Base-by-base conservation (phyloP, 805 yeast species). In the Suhomyces faveliae region DNA sequence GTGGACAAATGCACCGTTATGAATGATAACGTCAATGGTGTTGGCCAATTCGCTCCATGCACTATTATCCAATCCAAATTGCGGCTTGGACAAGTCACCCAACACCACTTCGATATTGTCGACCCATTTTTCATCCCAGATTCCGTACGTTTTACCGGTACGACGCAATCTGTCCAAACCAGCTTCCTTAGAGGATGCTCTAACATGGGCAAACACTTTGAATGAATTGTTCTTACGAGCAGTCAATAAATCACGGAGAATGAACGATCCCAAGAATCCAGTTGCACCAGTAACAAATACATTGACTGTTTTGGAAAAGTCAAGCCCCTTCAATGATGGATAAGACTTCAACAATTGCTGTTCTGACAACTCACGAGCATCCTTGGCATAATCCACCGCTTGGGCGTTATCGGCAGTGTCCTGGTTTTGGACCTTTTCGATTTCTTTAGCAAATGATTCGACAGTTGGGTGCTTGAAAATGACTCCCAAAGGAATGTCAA, bases 1-100 rank as follows among this genome's bases (percentile, higher is more conserved):
- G 67, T 94, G 99, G 33, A 94, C 99, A 52, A 91, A 76, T 13
- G 99, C 99, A 73, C 98, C 99, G 58, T 94, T 94, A 67, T 94
- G 99, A 52, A 94, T 80, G 45, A 94, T 83, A 3, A 85, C 84
- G 66, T 95, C 99, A 49, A 92, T 74, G 1, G 73, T 68, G 12
- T 78, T 66, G 8, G 81, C 70, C 50, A 94, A 76, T 6, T 59
- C 42, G 1, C 55, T 39, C 96, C 96, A 94, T 25, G 72, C 70
- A 3, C 58, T 64, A 29, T 76, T 75, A 13, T 69, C 55, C 45
- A 89, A 60, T 0, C 97, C 99, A 63, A 94, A 84, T 39, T 85
- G 76, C n/a, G 77, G 70, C 53, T 77, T 68, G 5, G 92, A 79
- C 57, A 94, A 76, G 60, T 91, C 91, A 30, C 97, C 99, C 41